Conservation (phyloP, 192 early-diverging fungal species). For the Phlyctochytrium arcticum region DNA sequence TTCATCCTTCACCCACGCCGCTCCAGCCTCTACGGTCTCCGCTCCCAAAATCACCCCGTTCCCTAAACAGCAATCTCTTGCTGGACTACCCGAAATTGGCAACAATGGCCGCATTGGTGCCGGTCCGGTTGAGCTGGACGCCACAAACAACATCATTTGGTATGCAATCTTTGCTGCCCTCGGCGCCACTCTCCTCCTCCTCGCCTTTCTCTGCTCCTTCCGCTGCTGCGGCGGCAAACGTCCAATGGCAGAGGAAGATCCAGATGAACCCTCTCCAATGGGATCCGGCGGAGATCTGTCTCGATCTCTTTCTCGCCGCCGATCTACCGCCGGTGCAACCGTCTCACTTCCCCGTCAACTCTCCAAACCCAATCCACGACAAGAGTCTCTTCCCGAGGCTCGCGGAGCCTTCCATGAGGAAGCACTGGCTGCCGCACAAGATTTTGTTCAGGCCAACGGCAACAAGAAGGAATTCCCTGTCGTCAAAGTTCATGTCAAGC, state of each 20-base stretch:
- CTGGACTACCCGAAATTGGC: neutral
- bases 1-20: too few relatives aligned
- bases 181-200: constrained; percentile 4
- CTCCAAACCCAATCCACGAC: neutral
- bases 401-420: neutral
- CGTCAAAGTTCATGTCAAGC: constrained; percentile 23
- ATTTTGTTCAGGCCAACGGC: constrained; percentile 28
- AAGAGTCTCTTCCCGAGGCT: neutral
- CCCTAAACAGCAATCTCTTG: too few relatives aligned
- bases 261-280: too few relatives aligned
- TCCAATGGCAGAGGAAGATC: too few relatives aligned
- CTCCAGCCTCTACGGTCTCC: too few relatives aligned
- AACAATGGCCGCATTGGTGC: neutral
- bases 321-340: neutral
- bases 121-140: neutral
- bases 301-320: neutral
- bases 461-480: constrained; percentile 35
- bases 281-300: too few relatives aligned
- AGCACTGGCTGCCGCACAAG: neutral
- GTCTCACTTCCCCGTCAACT: constrained; percentile 11
- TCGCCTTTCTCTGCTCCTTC: neutral
- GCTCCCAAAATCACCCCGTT: too few relatives aligned
- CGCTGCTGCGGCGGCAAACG: too few relatives aligned
- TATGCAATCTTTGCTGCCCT: constrained; percentile 5
- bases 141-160: constrained; percentile 10